Base-by-base conservation (phyloP, 1,139 yeast genomes). In the Magnusiomyces clavatus region DNA sequence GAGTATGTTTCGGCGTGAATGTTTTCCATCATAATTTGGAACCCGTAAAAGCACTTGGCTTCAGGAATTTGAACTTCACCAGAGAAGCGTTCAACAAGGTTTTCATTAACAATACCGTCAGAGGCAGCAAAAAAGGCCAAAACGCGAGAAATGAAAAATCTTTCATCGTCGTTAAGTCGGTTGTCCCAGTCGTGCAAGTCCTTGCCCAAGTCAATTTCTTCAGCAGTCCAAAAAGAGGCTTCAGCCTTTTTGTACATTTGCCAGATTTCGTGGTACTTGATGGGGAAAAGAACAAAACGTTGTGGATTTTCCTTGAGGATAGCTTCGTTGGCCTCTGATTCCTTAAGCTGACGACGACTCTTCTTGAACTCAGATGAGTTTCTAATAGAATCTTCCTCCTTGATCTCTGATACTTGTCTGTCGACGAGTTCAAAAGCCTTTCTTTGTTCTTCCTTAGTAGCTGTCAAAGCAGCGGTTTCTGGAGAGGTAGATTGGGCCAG, bases 191-290 rank as follows among this genome's bases (percentile, higher is more conserved):
- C 97, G 64, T 78, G 78, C 58, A 78, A 68, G 69, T 92, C 99
- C 76, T 92, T 92, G 57, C 95, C 83, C 61, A 92, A 78, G 71
- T 92, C 99, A 61, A 94, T 89, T 75, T 92, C 99, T 76, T 92
- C 99, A 52, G 98, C 97, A 50, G 98, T 92, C 99, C 99, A 92
- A 79, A 92, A 92, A 12, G 97, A 88, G 24, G 98, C 97, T 76
- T 92, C 98, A 44, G 97, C 97, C 74, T 90, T 89, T 77, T 92
- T 92, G 75, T 92, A 92, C 80, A 95, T 92, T 71, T 90, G 96
- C 97, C 98, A 92, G 66, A 94, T 86, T 74, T 92, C 97, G 69
- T 90, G 94, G 75, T 89, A 94, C 73, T 87, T 86, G 73, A 92
- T 89, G 59, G 99, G 99, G 82, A 92, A 94, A 63, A 92, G 76